Base-by-base conservation (phyloP, 148 eudicot genomes). In the Vaccinium myrtillus region DNA sequence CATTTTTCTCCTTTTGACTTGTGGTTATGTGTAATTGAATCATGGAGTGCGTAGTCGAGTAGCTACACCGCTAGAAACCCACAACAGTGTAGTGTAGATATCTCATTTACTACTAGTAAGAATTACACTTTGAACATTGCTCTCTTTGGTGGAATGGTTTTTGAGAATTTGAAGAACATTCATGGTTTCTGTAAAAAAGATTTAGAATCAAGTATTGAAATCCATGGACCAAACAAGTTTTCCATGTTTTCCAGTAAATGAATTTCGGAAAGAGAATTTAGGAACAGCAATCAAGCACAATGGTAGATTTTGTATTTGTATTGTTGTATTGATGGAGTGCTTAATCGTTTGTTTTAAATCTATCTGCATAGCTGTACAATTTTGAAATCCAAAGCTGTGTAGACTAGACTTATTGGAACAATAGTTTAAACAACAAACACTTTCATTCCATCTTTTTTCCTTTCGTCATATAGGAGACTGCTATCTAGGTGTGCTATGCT, bases 381-480 rank as follows among this genome's bases (percentile, higher is more conserved):
- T 16, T 7, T 15, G 63, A 53, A 53, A 27, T 54, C 81, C 46
- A 36, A 21, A 78, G 58, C 65, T 54, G 0, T 30, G 49, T 54
- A 5, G 46, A 23, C 56, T 32, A 51, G 15, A 50, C 13, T 18
- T 25, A 25, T 53, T 11, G 58, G 36, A 75, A 76, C 2, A 25
- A 6, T 78, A 25, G 3, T 51, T 51, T 6, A 78, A 78, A 53
- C 10, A 10, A 6, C 7, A 12, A 63, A 23, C 70, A 63, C 2
- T 63, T 63, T 51, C 53, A 14, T 56, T 16, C 61, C 49, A 56
- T 32, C 9, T 55, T n/a, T 18, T 56, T 79, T 79, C 8, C 9
- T 55, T 32, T 79, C 32, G 63, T 39, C 80, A 25, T 53, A 15
- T 48, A 77, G 81, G 21, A 54, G 81, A 54, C 65, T 78, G 8